Conservation (phyloP, 2,329 filamentous ascomycete genomes). For the Colletotrichum sp. region DNA sequence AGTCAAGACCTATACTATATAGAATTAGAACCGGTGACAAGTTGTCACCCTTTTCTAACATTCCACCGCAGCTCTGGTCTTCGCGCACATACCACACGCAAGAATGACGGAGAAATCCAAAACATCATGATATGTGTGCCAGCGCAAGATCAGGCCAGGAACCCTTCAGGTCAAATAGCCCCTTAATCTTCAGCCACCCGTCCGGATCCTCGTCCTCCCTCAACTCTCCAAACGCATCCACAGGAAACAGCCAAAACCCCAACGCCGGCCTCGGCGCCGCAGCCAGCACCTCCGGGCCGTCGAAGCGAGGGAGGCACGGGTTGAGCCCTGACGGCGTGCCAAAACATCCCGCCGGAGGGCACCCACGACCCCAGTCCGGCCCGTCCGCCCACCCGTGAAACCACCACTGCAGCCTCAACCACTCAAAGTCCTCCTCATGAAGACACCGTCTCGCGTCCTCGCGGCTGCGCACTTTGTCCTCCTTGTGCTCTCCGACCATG, state of each 20-base stretch:
- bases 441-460: background rate
- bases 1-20: background rate
- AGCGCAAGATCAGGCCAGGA: conserved; percentile 9
- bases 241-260: conserved; percentile 13
- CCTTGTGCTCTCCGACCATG: background rate
- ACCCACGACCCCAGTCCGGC: background rate
- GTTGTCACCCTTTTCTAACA: background rate
- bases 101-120: background rate
- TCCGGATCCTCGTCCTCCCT: background rate
- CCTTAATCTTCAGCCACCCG: background rate
- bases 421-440: conserved; percentile 12
- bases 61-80: background rate
- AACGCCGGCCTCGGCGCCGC: conserved; percentile 9
- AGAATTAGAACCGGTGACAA: background rate
- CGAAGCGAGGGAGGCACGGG: background rate
- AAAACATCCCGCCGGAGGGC: conserved; percentile 2
- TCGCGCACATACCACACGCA: background rate
- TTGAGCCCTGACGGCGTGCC: background rate
- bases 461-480: background rate
- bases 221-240: background rate
- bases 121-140: background rate
- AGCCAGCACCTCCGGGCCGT: background rate
- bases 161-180: background rate
- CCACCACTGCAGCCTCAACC: conserved; percentile 11
- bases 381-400: conserved; percentile 5